Conservation (phyloP, 495 filamentous ascomycete species). For the Annulohypoxylon nitens region DNA sequence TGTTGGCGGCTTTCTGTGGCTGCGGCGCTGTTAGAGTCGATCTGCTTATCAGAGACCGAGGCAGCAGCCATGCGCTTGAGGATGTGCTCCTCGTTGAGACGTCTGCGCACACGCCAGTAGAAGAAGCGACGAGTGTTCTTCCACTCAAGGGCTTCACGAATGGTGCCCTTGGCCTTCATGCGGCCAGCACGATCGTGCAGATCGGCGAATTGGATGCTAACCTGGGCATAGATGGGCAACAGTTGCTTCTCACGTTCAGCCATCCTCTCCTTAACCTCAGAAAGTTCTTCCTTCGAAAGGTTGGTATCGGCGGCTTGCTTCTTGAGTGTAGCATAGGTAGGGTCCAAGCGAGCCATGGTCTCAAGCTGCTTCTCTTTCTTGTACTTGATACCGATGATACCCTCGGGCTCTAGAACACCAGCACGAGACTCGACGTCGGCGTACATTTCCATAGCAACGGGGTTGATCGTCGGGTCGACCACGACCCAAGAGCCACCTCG, state of each 20-base stretch:
- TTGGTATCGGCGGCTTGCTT: constrained; percentile 76
- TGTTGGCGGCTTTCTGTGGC: constrained; percentile 66
- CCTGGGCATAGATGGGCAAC: constrained; percentile 91
- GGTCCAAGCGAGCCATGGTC: constrained; percentile 95
- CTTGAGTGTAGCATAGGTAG: constrained; percentile 84
- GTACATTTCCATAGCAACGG: constrained; percentile 98
- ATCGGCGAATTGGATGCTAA: constrained; percentile 94
- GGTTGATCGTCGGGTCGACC: constrained; percentile 97
- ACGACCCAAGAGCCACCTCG: constrained; percentile 99
- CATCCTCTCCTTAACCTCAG: constrained; percentile 87
- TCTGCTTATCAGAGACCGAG: constrained; percentile 49
- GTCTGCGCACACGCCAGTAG: constrained; percentile 98
- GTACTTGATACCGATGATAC: constrained; percentile 98
- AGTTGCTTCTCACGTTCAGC: constrained; percentile 87
- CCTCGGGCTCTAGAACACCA: constrained; percentile 97
- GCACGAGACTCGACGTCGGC: constrained; percentile 95
- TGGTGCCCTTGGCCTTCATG: constrained; percentile 97
- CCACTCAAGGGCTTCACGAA: constrained; percentile 87
- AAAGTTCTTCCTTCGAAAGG: constrained; percentile 78
- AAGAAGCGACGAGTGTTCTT: constrained; percentile 95
- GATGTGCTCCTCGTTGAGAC: constrained; percentile 96
- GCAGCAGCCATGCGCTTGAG: constrained; percentile 84
- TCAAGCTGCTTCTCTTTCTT: constrained; percentile 96
- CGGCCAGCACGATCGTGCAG: constrained; percentile 96
- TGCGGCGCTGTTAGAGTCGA: constrained; percentile 58